Evolutionary conservation across 345 rosid species (phyloP).

Genomic region (Gossypioides kirkii): DNA sequence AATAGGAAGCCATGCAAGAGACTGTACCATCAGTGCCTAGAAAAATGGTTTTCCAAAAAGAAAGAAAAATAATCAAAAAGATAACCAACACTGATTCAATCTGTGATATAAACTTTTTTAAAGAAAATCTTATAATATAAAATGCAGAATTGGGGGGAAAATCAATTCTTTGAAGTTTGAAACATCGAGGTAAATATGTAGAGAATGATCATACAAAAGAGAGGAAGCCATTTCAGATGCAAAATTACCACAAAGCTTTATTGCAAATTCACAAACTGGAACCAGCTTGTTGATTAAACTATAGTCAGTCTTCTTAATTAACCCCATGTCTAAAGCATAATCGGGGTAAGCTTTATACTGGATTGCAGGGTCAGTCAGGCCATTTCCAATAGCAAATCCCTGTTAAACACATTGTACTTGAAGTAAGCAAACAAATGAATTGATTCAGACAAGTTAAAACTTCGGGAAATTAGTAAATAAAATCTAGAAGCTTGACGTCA

Average conservation of each 20-base stretch:
- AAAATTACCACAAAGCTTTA: constrained; percentile 81
- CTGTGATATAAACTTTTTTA: background rate
- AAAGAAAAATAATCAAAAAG: background rate
- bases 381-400: constrained; percentile 99
- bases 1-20: constrained; percentile 92
- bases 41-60: background rate
- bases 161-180: constrained; percentile 16
- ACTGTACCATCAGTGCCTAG: constrained; percentile 93
- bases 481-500: background rate
- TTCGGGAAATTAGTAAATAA: background rate
- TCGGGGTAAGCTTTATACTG: constrained; percentile 97
- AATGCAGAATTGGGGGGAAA: background rate
- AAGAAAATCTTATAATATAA: background rate
- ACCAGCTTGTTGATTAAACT: constrained; percentile 66
- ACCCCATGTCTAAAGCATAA: constrained; percentile 84
- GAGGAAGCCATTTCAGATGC: background rate
- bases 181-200: background rate
- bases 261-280: constrained; percentile 77
- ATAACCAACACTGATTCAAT: background rate
- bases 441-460: background rate
- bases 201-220: background rate
- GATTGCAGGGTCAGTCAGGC: constrained; percentile 88
- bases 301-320: constrained; percentile 54
- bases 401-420: constrained; percentile 22
- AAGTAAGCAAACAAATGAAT: background rate